Evolutionary conservation across 1,284 basidiomycete species (phyloP), one percentile per base, ranked within the genome.

Genomic region (Apiotrichum mycotoxinovorans): DNA sequence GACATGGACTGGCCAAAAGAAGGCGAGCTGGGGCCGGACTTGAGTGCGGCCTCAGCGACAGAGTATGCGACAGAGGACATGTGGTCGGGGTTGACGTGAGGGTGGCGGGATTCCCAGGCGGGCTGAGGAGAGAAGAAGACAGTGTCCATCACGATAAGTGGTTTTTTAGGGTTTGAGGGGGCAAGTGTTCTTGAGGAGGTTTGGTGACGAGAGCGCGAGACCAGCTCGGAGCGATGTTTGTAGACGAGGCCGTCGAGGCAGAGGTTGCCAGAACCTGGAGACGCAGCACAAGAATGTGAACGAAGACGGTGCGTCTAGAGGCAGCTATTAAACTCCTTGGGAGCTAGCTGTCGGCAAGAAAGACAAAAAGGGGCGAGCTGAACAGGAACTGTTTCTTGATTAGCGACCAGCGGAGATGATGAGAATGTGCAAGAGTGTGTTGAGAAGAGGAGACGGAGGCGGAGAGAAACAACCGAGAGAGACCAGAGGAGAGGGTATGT

Each of bases 21-120:
- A 12, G 73, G 73, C 27, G 72, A 73, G 61, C 68, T 69, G 49
- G 73, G 72, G 49, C 67, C 67, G 10, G 71, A 60, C 54, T 71
- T 62, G 20, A 75, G 66, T 4, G 72, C 72, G 12, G 73, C 70
- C 55, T 75, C 73, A 3, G 73, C 73, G 20, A 75, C 72, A 2
- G 68, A 70, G 55, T 67, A 70, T 1, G 73, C 73, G 38, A 75
- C 64, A 23, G 49, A 30, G 10, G 37, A 9, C 37, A 34, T 68
- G 14, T 66, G 69, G 48, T 73, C 67, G 20, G 67, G 66, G 30
- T 64, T 67, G 17, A 52, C 61, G 27, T 66, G 64, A 46, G 54
- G 38, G 56, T 56, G 44, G 22, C 55, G 43, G 25, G 33, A 27
- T 15, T 25, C 51, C 27, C 40, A 43, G 8, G 45, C 10, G 26